A percentile compares a stretch with the other conserved stretches of the same genome.
Evolutionary conservation across 768 basidiomycete species (phyloP).

Genomic region (Amanita molliuscula): DNA sequence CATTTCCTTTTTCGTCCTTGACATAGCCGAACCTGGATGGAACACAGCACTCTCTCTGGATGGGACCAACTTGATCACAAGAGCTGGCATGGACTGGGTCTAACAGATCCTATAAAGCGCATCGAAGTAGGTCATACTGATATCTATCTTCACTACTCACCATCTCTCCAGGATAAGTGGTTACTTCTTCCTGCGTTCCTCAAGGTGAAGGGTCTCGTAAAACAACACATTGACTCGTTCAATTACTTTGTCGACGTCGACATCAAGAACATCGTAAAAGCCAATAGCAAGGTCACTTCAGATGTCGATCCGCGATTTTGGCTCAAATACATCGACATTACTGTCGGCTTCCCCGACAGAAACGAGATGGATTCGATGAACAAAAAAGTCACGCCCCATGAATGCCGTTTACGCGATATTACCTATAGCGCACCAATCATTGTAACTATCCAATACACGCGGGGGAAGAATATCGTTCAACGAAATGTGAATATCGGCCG

Average conservation of each 20-base stretch:
- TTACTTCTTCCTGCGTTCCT: constrained; percentile 91
- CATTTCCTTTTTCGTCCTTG: not conserved
- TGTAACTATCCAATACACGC: constrained; percentile 91
- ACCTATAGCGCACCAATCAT: constrained; percentile 90
- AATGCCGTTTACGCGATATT: constrained; percentile 92
- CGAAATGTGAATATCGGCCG: constrained; percentile 85
- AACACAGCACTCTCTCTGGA: constrained; percentile 15
- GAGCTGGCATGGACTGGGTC: constrained; percentile 67
- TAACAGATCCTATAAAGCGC: constrained; percentile 85
- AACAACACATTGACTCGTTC: constrained; percentile 98
- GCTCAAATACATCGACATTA: constrained; percentile 94
- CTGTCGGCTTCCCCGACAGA: constrained; percentile 85
- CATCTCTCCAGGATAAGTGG: constrained; percentile 83
- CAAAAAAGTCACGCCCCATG: constrained; percentile 86
- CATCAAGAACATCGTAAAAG: constrained; percentile 92
- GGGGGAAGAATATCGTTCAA: constrained; percentile 82
- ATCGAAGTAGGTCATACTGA: too few species aligned
- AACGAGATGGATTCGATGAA: constrained; percentile 74
- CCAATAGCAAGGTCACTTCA: constrained; percentile 88
- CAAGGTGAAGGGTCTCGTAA: constrained; percentile 96
- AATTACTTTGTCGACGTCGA: constrained; percentile 98
- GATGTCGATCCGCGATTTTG: constrained; percentile 96
- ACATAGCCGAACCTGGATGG: not conserved
- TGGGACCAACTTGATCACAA: constrained; percentile 49
- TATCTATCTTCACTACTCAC: constrained; percentile 2